Evolutionary conservation across 23 red algal species (phyloP).

Genomic region (Gracilaria domingensis): DNA sequence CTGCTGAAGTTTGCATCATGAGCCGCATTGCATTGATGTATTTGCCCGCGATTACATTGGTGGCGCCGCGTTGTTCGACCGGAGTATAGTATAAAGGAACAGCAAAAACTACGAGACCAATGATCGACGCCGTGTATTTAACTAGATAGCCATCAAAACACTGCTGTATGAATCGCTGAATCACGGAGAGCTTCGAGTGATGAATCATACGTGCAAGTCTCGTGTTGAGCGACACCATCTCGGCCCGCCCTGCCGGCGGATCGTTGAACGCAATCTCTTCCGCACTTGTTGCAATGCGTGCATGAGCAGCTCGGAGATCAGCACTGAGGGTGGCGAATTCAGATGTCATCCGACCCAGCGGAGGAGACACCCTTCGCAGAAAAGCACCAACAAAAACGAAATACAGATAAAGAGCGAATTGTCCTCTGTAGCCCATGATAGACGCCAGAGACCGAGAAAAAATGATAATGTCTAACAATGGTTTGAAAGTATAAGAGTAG

Average conservation of each 20-base stretch:
- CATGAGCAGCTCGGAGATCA: slow-evolving; percentile 72
- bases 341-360: slow-evolving; percentile 80
- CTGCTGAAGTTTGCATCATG: slow-evolving; percentile 81
- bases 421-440: slow-evolving; percentile 84
- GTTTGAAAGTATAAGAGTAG: slow-evolving; percentile 90
- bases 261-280: slow-evolving; percentile 91
- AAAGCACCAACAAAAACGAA: slow-evolving; percentile 65
- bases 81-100: slow-evolving; percentile 73
- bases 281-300: slow-evolving; percentile 65
- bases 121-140: slow-evolving; percentile 86
- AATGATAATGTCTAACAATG: slow-evolving; percentile 76
- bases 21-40: slow-evolving; percentile 78
- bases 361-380: slow-evolving; percentile 71
- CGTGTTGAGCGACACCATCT: slow-evolving; percentile 69
- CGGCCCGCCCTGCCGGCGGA: slow-evolving; percentile 78
- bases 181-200: slow-evolving; percentile 62
- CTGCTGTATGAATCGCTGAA: slow-evolving; percentile 82
- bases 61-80: slow-evolving; percentile 3
- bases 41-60: slow-evolving; percentile 61
- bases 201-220: slow-evolving; percentile 57
- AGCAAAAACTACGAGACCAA: slow-evolving; percentile 81
- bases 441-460: slow-evolving; percentile 69
- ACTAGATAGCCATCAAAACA: slow-evolving; percentile 79
- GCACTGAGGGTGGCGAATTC: slow-evolving; percentile 62
- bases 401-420: slow-evolving; percentile 75